A percentile compares a stretch with the other conserved stretches of the same genome.
These are phyloP conservation scores for Cadophora sp. DNA, from an alignment of 2,329 filamentous ascomycete genomes.

Conservation along the genomic window DNA sequence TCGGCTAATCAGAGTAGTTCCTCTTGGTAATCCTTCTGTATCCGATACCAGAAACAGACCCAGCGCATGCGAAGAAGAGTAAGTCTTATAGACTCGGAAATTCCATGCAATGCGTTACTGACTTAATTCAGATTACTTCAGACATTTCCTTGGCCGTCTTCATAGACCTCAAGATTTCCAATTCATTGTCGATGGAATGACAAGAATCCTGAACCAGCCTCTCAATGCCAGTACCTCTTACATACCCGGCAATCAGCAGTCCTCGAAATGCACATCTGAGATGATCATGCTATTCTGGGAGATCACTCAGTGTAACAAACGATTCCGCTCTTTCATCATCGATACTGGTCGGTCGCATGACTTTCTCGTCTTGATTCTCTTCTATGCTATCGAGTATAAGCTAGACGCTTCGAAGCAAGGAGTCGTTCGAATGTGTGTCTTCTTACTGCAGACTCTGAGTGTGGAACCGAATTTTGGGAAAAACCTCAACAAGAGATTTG, in stretches of 20 bases:
- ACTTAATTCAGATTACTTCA: conserved; percentile 70
- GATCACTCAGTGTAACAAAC: conserved; percentile 94
- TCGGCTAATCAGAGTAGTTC: conserved; percentile 57
- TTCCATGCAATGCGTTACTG: conserved; percentile 8
- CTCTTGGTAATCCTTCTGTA: conserved; percentile 87
- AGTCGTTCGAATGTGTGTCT: conserved; percentile 95
- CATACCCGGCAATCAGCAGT: conserved; percentile 80
- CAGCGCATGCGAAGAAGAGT: conserved; percentile 72
- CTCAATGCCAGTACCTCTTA: conserved; percentile 89
- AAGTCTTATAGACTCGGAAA: not conserved
- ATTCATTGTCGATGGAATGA: conserved; percentile 95
- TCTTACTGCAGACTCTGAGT: conserved; percentile 92
- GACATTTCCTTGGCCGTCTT: conserved; percentile 80
- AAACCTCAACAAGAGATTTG: conserved; percentile 88
- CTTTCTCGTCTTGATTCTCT: conserved; percentile 87
- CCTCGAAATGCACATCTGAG: conserved; percentile 88
- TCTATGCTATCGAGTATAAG: conserved; percentile 91
- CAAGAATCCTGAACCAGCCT: conserved; percentile 88
- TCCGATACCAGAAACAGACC: conserved; percentile 79
- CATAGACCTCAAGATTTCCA: conserved; percentile 97
- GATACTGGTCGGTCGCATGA: conserved; percentile 94
- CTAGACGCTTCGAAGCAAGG: conserved; percentile 88
- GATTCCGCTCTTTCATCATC: conserved; percentile 95
- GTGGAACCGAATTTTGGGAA: conserved; percentile 90
- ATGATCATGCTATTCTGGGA: conserved; percentile 99